Conservation (phyloP, 2,329 filamentous ascomycete genomes). For the Nectriaceae sp. region DNA sequence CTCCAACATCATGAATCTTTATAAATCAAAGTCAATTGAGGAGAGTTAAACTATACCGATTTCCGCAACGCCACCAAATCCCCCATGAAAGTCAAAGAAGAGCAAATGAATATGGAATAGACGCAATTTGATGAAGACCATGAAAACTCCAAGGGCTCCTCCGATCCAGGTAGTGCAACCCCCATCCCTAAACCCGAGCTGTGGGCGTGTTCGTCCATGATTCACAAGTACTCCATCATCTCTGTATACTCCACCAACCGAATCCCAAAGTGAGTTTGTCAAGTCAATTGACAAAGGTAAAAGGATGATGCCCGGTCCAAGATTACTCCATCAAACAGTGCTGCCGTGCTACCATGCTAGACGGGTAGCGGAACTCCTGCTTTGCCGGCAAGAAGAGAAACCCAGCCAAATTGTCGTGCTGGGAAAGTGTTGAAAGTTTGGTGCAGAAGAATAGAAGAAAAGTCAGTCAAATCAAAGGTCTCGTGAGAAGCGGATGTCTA, state of each 20-base stretch:
- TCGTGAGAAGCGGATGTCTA: conserved; percentile 33
- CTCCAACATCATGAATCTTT: too few species aligned
- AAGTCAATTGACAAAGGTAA: too few species aligned
- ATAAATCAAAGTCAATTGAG: conserved; percentile 26
- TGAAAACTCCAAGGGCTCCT: conserved; percentile 10
- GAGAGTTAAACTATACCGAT: conserved; percentile 22
- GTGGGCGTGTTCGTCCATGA: conserved; percentile 16
- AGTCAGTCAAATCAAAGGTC: conserved; percentile 21
- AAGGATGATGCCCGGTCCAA: conserved; percentile 21
- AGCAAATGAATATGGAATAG: conserved; percentile 4
- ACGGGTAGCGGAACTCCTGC: background rate
- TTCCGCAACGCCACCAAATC: conserved; percentile 20
- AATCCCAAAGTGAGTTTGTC: conserved; percentile 27
- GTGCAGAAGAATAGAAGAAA: conserved; percentile 12
- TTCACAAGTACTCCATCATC: conserved; percentile 26
- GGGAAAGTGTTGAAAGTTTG: background rate
- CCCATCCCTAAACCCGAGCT: conserved; percentile 17
- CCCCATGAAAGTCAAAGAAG: conserved; percentile 1
- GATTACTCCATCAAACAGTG: conserved; percentile 27
- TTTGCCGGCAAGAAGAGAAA: background rate
- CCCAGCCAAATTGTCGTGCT: background rate
- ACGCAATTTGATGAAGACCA: conserved; percentile 12
- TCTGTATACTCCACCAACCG: conserved; percentile 27
- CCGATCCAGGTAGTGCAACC: conserved; percentile 16
- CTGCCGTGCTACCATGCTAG: background rate